These are phyloP conservation scores for Rehmannia glutinosa DNA, from an alignment of 257 asterid species.

Conservation along the genomic window DNA sequence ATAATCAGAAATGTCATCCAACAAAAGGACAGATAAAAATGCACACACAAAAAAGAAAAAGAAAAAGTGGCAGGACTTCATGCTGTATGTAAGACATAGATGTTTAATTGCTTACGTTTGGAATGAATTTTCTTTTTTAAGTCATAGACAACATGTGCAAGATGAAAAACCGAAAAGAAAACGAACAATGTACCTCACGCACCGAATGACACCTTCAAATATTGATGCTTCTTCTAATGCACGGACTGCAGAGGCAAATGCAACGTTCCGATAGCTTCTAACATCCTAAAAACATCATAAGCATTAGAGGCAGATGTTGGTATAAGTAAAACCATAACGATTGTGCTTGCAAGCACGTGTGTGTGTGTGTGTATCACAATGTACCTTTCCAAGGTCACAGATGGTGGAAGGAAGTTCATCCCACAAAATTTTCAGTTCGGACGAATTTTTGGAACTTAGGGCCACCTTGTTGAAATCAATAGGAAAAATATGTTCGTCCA, in stretches of 20 bases:
- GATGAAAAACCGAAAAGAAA: not conserved
- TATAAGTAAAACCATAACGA: not conserved
- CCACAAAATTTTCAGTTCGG: slow-evolving; percentile 43
- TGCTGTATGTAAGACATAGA: no score
- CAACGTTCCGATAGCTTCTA: slow-evolving; percentile 32
- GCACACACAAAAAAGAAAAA: no score
- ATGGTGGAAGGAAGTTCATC: slow-evolving; percentile 52
- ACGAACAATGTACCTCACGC: slow-evolving; percentile 62
- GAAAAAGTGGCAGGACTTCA: no score
- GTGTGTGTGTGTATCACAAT: not conserved
- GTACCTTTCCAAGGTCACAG: slow-evolving; percentile 61
- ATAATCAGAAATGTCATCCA: no score
- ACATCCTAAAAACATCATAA: slow-evolving; percentile 46
- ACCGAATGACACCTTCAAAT: slow-evolving; percentile 49
- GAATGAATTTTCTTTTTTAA: not conserved
- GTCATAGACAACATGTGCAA: not conserved
- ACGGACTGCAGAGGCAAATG: slow-evolving; percentile 56
- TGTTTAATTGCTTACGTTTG: not conserved
- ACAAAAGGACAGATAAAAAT: no score
- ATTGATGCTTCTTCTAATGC: slow-evolving; percentile 81
- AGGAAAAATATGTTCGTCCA: slow-evolving; percentile 29
- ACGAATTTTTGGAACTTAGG: slow-evolving; percentile 28
- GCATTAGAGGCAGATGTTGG: not conserved
- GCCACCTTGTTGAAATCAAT: slow-evolving; percentile 41
- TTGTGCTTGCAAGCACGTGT: not conserved